These are phyloP conservation scores for Camellia sinensis DNA, from an alignment of 148 eudicot genomes.

Conservation along the genomic window DNA sequence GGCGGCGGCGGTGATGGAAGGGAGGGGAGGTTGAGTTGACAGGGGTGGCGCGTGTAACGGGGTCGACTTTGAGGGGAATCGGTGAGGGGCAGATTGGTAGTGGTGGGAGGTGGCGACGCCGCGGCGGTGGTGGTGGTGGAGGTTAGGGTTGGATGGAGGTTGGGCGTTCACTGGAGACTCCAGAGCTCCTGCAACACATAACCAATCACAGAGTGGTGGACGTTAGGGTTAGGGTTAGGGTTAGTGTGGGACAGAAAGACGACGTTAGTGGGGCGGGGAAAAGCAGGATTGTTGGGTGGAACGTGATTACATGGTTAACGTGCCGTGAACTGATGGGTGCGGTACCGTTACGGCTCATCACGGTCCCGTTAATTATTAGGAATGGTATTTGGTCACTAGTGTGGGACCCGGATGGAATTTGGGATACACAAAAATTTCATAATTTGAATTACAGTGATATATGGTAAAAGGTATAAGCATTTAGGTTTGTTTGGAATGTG, in stretches of 20 bases:
- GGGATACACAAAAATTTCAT: no score
- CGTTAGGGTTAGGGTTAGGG: constrained; percentile 34
- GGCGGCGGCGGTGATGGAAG: not conserved
- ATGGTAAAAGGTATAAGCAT: no score
- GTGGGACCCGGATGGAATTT: not conserved
- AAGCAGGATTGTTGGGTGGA: constrained; percentile 17
- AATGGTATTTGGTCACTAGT: not conserved
- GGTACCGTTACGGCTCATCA: constrained; percentile 41
- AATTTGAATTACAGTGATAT: no score
- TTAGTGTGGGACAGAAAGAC: constrained; percentile 36
- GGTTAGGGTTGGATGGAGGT: constrained; percentile 33
- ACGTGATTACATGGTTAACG: constrained; percentile 12
- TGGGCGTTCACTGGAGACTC: no score
- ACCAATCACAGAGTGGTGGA: no score
- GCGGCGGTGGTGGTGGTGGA: constrained; percentile 15
- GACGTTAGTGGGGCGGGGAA: constrained; percentile 48
- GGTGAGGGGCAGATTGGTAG: constrained; percentile 20
- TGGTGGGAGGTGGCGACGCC: constrained; percentile 14
- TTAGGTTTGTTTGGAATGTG: no score
- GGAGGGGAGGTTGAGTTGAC: constrained; percentile 3
- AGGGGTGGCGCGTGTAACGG: constrained; percentile 26
- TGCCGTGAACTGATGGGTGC: constrained; percentile 20
- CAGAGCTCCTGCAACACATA: no score
- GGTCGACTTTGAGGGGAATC: constrained; percentile 12
- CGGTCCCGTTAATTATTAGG: constrained; percentile 30